phyloP scores from a whole-genome alignment of 768 basidiomycete species.

The Mycena rebaudengoi region DNA sequence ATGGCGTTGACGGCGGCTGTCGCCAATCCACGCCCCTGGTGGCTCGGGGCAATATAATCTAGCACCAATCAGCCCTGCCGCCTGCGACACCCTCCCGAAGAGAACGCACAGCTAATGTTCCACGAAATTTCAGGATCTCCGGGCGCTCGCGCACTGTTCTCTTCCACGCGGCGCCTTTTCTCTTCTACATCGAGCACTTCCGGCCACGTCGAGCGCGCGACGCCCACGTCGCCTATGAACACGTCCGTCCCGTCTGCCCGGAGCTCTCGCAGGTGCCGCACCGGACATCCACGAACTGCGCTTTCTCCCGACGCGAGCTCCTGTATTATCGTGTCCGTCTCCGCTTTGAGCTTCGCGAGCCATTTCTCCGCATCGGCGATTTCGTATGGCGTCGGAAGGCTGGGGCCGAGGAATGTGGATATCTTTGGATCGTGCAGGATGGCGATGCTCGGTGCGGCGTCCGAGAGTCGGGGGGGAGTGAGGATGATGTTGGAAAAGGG shows the following conservation, averaged over 20 bases:
- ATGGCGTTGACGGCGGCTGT: conserved; percentile 64
- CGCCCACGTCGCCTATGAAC: conserved; percentile 55
- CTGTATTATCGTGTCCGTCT: conserved; percentile 28
- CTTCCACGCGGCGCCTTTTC: conserved; percentile 30
- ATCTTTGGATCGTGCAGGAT: conserved; percentile 58
- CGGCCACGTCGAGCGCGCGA: conserved; percentile 32
- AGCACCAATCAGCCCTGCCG: background rate
- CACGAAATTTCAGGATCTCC: conserved; percentile 66
- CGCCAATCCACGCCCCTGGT: conserved; percentile 80
- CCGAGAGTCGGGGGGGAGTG: conserved; percentile 58
- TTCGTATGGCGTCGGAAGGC: conserved; percentile 61
- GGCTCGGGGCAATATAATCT: conserved; percentile 69
- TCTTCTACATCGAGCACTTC: conserved; percentile 39
- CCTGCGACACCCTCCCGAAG: background rate
- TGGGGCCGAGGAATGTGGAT: conserved; percentile 50
- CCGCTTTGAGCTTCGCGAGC: conserved; percentile 38
- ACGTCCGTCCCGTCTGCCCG: conserved; percentile 59
- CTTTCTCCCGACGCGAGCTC: conserved; percentile 29
- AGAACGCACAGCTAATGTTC: conserved; percentile 24
- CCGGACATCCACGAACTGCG: conserved; percentile 49
- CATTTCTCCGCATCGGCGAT: conserved; percentile 37
- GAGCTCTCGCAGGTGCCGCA: conserved; percentile 60
- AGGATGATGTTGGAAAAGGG: conserved; percentile 60
- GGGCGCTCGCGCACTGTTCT: conserved; percentile 48
- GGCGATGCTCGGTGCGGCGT: conserved; percentile 44